Evolutionary conservation across 345 rosid genomes (phyloP).

Genomic region (Punica granatum): DNA sequence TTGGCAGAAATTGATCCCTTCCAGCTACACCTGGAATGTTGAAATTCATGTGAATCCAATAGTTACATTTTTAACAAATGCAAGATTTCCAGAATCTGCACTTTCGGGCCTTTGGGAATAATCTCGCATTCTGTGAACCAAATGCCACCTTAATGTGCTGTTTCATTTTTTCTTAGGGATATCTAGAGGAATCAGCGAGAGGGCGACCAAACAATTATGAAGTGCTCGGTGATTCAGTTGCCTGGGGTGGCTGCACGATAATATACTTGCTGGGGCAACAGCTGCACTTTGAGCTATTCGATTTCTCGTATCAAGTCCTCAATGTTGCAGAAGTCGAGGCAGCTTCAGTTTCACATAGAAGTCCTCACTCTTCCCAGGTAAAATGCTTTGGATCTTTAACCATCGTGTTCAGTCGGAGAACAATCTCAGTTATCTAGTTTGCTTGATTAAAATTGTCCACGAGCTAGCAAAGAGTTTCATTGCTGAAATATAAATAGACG

Average conservation of each 20-base stretch:
- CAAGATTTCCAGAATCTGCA: neutral
- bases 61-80: neutral
- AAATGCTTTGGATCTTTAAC: neutral
- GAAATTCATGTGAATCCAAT: neutral
- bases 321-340: slow-evolving; percentile 93
- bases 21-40: neutral
- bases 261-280: slow-evolving; percentile 95
- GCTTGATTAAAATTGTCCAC: neutral
- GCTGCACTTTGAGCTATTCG: slow-evolving; percentile 94
- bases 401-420: neutral
- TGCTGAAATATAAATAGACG: too few species aligned
- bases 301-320: slow-evolving; percentile 93
- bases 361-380: slow-evolving; percentile 65
- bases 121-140: neutral
- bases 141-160: neutral
- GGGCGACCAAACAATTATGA: slow-evolving; percentile 44
- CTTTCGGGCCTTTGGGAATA: neutral
- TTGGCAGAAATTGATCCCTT: neutral
- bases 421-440: neutral
- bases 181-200: slow-evolving; percentile 66
- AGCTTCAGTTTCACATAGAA: slow-evolving; percentile 44
- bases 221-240: slow-evolving; percentile 78
- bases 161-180: slow-evolving; percentile 41
- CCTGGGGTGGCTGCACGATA: slow-evolving; percentile 99
- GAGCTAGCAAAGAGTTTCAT: too few species aligned